Evolutionary conservation across 768 basidiomycete genomes (phyloP), one percentile per base, ranked within the genome.

Genomic region (Boletus rufocinnamomeus): DNA sequence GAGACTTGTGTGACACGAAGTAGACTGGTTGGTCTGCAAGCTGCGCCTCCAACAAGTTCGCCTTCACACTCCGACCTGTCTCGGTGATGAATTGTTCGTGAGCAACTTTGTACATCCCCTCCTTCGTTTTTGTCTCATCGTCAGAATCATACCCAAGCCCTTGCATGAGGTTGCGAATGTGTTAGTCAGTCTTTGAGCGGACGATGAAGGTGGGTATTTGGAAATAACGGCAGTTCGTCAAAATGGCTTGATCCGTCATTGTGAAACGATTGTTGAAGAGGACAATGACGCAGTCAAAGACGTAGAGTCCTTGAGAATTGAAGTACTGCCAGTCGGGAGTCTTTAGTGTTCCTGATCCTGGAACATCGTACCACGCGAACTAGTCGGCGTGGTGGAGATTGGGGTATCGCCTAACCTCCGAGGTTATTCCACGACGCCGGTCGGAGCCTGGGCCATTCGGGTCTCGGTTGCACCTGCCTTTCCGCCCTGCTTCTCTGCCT

Each of bases 361-460:
- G 37, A 14, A 37, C 37, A 14, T 37, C 37, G 13, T 37, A 37
- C 37, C 37, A 37, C 17, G 37, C 37, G 16, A 14, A 37, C 16
- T 37, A 14, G 37, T 37, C 37, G 4, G 37, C 37, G 37, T 37
- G 37, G 16, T 6, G 16, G 16, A 14, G 37, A 14, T 16, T 37
- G 13, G 37, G 19, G 37, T 38, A 38, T 38, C 37, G 37, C 37
- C 37, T 17, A 7, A 38, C 17, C 14, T 38, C 17, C 37, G 8
- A 19, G 17, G 37, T 38, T 16, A 17, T 38, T 19, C 76, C 3
- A 64, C 65, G 48, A 76, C 54, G 13, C 74, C 76, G 6, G 70
- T 69, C 0, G 63, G 57, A 37, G 76, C 75, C 4, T n/a, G n/a
- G n/a, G n/a, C 75, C 70, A 13, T 59, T 52, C 9, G 41, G 38